These are phyloP conservation scores for Pinus taeda DNA, from an alignment of 75 land plant genomes.

Conservation along the genomic window DNA sequence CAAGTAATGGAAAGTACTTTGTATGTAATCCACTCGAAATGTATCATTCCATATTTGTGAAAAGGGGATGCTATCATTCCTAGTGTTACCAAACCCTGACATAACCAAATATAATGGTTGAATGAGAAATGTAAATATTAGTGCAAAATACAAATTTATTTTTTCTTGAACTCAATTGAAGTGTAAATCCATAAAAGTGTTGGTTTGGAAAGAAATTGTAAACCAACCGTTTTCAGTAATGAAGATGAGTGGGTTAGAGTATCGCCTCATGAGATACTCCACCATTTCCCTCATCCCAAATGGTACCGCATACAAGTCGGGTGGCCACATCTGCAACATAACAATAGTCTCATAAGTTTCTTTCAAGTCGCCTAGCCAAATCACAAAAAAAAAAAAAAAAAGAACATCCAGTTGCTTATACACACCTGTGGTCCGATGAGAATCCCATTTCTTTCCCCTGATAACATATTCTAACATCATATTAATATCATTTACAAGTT, in stretches of 20 bases:
- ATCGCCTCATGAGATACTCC: conserved; percentile 44
- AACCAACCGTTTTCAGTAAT: conserved; percentile 70
- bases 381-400: neutral
- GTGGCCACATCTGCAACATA: conserved; percentile 27
- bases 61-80: neutral
- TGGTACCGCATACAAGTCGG: conserved; percentile 41
- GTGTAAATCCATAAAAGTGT: neutral
- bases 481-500: neutral
- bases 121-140: neutral
- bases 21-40: conserved; percentile 13
- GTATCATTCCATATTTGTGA: conserved; percentile 18
- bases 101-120: neutral
- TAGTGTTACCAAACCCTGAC: conserved; percentile 26
- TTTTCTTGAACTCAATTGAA: neutral
- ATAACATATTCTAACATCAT: neutral
- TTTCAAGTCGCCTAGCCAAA: neutral
- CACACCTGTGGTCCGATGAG: conserved; percentile 41
- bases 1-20: conserved; percentile 12
- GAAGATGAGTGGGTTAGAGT: conserved; percentile 54
- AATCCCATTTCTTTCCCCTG: conserved; percentile 29
- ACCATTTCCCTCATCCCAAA: conserved; percentile 42
- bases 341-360: neutral
- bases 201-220: neutral
- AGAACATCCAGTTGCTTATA: neutral
- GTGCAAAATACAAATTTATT: neutral